A percentile compares a stretch with the other conserved stretches of the same genome.
Evolutionary conservation across 2,329 filamentous ascomycete species (phyloP).

Genomic region (Colletotrichum chrysophilum): DNA sequence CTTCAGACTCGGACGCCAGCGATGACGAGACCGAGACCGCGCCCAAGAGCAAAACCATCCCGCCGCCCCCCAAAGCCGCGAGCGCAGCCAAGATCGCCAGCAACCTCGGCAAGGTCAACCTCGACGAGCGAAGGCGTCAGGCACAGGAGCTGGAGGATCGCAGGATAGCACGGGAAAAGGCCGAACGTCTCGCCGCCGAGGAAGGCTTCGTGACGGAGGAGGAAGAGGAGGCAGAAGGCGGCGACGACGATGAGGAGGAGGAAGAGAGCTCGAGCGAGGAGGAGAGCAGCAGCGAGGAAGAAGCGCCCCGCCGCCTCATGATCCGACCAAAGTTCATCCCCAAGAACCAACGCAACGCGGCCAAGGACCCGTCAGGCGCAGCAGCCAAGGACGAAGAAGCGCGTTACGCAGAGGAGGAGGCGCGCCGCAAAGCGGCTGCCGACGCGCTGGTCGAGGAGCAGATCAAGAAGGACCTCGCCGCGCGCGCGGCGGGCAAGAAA

Average conservation of each 20-base stretch:
- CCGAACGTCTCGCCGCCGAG: constrained; percentile 58
- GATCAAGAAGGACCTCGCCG: constrained; percentile 80
- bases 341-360: constrained; percentile 55
- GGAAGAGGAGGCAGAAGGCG: constrained; percentile 50
- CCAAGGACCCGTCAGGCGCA: constrained; percentile 27
- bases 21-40: constrained; percentile 40
- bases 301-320: constrained; percentile 61
- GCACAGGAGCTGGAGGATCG: constrained; percentile 52
- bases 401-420: constrained; percentile 60
- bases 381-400: constrained; percentile 37
- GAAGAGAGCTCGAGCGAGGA: constrained; percentile 39
- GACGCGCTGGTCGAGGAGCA: constrained; percentile 88
- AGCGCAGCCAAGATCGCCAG: constrained; percentile 63
- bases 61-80: constrained; percentile 61
- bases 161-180: constrained; percentile 52
- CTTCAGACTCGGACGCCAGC: constrained; percentile 56
- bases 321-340: constrained; percentile 69
- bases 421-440: constrained; percentile 71
- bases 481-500: constrained; percentile 76
- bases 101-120: constrained; percentile 56
- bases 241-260: constrained; percentile 39
- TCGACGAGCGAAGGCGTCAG: constrained; percentile 51
- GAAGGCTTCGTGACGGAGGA: constrained; percentile 69
- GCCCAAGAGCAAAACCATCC: constrained; percentile 34
- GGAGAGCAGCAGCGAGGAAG: constrained; percentile 60